Percentiles rank a stretch among this genome's conserved stretches.
These are phyloP conservation scores for Eucalyptus leucophloia DNA, from an alignment of 345 rosid genomes.

Conservation along the genomic window DNA sequence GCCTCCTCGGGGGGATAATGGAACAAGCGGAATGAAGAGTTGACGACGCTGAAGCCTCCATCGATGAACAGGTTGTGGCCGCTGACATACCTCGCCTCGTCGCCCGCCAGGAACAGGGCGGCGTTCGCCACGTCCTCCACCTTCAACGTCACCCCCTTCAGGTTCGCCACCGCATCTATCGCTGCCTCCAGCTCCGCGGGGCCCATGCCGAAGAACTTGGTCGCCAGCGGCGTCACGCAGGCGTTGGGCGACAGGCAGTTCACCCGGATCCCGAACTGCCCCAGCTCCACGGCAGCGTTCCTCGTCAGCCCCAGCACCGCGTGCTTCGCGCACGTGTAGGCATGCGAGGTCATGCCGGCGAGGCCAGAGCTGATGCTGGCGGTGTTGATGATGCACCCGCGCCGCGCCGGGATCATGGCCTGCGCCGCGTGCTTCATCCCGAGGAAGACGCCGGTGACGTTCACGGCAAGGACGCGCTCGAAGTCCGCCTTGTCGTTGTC, in stretches of 20 bases:
- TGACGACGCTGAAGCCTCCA: slow-evolving; percentile 29
- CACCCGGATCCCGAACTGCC: slow-evolving; percentile 39
- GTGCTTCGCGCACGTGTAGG: slow-evolving; percentile 33
- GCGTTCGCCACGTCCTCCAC: slow-evolving; percentile 37
- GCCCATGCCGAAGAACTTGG: slow-evolving; percentile 1
- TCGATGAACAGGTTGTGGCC: slow-evolving; percentile 36
- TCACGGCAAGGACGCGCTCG: slow-evolving; percentile 19
- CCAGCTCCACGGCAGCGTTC: slow-evolving; percentile 32
- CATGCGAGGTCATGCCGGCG: slow-evolving; percentile 11
- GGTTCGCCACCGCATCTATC: background rate
- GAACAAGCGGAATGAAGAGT: slow-evolving; percentile 18
- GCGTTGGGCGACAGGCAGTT: slow-evolving; percentile 38
- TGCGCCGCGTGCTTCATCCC: slow-evolving; percentile 30
- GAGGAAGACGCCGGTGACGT: slow-evolving; percentile 28
- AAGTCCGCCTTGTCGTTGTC: slow-evolving; percentile 22
- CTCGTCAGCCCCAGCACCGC: slow-evolving; percentile 33
- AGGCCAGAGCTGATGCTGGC: slow-evolving; percentile 12
- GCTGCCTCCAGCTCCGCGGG: slow-evolving; percentile 9
- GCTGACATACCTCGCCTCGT: slow-evolving; percentile 37
- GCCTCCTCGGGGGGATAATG: slow-evolving; percentile 2
- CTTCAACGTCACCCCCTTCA: slow-evolving; percentile 30
- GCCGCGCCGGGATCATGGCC: slow-evolving; percentile 18
- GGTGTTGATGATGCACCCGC: slow-evolving; percentile 19
- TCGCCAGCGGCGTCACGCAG: slow-evolving; percentile 24
- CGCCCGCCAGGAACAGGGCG: slow-evolving; percentile 36